phyloP scores from a whole-genome alignment of 805 yeast species.

The Zygoascus flipseniorum region DNA sequence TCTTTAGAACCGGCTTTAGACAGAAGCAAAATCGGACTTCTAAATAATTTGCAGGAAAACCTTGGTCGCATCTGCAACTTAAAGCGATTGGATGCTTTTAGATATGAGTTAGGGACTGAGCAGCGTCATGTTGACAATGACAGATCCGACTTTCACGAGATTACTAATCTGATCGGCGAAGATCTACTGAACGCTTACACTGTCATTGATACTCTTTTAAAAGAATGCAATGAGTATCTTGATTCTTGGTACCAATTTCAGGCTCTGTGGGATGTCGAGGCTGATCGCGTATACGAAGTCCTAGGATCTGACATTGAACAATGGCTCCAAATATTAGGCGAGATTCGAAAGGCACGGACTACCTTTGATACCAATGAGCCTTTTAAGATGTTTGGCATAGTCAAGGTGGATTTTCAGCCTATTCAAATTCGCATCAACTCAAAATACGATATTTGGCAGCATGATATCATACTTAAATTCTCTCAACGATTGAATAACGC shows the following conservation, averaged over 20 bases:
- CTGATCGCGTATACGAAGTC: constrained; percentile 31
- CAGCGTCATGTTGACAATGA: neutral
- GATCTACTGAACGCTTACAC: constrained; percentile 20
- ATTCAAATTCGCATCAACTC: constrained; percentile 46
- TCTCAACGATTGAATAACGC: constrained; percentile 30
- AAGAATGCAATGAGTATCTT: constrained; percentile 32
- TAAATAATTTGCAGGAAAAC: constrained; percentile 13
- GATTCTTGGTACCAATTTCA: constrained; percentile 49
- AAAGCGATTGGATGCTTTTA: constrained; percentile 11
- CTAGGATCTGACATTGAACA: constrained; percentile 30
- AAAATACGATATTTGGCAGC: constrained; percentile 55
- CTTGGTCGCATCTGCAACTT: constrained; percentile 11
- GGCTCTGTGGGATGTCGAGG: constrained; percentile 48
- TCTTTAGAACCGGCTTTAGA: constrained; percentile 23
- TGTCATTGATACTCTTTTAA: constrained; percentile 29
- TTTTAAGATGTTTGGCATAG: constrained; percentile 33
- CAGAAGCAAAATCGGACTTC: constrained; percentile 16
- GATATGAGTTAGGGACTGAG: constrained; percentile 8
- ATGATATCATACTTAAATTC: constrained; percentile 35
- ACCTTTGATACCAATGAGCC: constrained; percentile 46
- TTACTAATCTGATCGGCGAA: constrained; percentile 4
- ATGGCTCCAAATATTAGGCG: constrained; percentile 45
- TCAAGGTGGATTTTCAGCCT: constrained; percentile 39
- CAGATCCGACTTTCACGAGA: constrained; percentile 8
- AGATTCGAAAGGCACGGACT: constrained; percentile 35